phyloP scores from a whole-genome alignment of 495 filamentous ascomycete species.

The Annulohypoxylon bovei region DNA sequence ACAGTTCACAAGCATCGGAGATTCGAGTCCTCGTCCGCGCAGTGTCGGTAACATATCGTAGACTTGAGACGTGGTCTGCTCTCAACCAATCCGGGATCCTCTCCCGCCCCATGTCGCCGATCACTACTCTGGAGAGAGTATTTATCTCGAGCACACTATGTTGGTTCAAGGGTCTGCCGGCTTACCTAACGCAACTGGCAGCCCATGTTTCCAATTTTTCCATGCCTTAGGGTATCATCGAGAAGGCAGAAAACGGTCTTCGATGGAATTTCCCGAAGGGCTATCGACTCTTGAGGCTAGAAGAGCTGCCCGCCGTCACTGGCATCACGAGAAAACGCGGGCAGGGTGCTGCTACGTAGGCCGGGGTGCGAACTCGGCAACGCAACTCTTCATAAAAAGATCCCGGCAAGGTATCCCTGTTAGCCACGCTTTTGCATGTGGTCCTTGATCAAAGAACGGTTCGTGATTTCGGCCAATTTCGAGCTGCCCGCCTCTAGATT shows the following conservation, averaged over 20 bases:
- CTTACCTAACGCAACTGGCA: neutral
- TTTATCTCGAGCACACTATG: constrained; percentile 10
- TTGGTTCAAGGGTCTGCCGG: neutral
- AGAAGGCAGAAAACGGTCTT: constrained; percentile 9
- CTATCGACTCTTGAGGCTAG: constrained; percentile 7
- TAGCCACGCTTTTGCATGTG: constrained; percentile 11
- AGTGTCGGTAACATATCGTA: neutral
- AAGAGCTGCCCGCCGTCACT: constrained; percentile 6
- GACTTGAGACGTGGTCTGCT: constrained; percentile 32
- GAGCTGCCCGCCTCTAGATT: neutral
- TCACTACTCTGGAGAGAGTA: constrained; percentile 20
- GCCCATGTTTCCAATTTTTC: neutral
- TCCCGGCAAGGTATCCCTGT: constrained; percentile 4
- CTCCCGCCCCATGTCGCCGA: constrained; percentile 29
- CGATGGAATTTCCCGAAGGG: constrained; percentile 29
- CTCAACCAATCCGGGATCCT: constrained; percentile 31
- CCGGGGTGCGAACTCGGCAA: constrained; percentile 10
- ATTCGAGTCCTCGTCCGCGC: constrained; percentile 10
- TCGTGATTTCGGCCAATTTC: constrained; percentile 11
- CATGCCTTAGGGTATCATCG: constrained; percentile 19
- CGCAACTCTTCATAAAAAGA: constrained; percentile 8
- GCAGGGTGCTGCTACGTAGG: constrained; percentile 2
- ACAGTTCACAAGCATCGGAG: constrained; percentile 13
- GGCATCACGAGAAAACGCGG: constrained; percentile 8
- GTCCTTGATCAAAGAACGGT: neutral